Base-by-base conservation (phyloP, 495 filamentous ascomycete genomes). In the Penicillium odoratum region DNA sequence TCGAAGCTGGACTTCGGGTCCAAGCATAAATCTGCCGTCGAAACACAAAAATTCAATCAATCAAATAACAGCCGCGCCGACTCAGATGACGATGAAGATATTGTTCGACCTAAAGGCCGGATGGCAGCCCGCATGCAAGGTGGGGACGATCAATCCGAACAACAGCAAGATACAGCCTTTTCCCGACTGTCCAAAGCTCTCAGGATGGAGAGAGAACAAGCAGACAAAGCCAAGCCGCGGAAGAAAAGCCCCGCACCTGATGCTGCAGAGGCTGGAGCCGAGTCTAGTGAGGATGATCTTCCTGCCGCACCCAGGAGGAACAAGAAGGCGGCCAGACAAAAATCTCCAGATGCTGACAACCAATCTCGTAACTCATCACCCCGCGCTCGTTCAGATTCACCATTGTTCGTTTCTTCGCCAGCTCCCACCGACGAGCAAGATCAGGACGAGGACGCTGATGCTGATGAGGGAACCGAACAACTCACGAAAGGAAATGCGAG, bases 121-220 rank as follows among this genome's bases (percentile, higher is more conserved):
- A 78, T 94, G 61, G 90, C 90, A 53, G 79, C 85, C 15, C 78
- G 87, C 26, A 85, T 93, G 81, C 83, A 84, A 62, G 75, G 57
- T 11, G 49, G 62, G 42, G 54, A 34, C 16, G 18, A 38, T 40
- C 26, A 48, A 18, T 31, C 34, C 1, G 21, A 56, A 25, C 29
- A 59, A n/a, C 34, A 65, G 48, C 48, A 55, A 59, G 69, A 60
- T 44, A 75, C 69, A 54, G 79, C 75, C 0, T 72, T 72, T 57
- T 68, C 72, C 15, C 70, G 71, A 9, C 56, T 74, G 13, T 69
- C 68, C 31, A 75, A 72, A 48, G 60, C 51, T 3, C 46, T 77
- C 5, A 62, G 60, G 16, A 54, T 38, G 0, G 58, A 64, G 16
- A 62, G 58, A 46, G 55, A 67, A 38, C 43, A 63, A 48, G 45